Conservation (phyloP, 2,329 filamentous ascomycete species). For the Hymenoscyphus scutula region DNA sequence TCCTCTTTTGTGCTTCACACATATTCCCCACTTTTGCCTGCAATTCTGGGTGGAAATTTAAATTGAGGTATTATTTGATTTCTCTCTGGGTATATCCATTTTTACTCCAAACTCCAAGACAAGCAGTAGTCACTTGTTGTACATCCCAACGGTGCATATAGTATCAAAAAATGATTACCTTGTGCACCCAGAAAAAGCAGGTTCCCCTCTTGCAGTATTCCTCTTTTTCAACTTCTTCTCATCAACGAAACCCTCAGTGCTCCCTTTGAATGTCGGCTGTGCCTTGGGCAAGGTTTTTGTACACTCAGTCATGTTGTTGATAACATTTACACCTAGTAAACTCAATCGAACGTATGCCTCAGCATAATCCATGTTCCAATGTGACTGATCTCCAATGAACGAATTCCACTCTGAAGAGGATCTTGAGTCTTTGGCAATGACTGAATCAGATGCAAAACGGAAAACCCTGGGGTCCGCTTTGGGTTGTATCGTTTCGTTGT, state of each 20-base stretch:
- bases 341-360: constrained; percentile 53
- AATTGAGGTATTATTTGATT: too few relatives aligned
- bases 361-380: constrained; percentile 50
- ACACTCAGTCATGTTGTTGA: constrained; percentile 55
- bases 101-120: background rate
- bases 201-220: background rate
- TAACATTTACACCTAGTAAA: constrained; percentile 54
- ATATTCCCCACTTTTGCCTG: too few relatives aligned
- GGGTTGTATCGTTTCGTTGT: constrained; percentile 43
- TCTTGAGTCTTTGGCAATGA: constrained; percentile 17
- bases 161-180: background rate
- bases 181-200: background rate
- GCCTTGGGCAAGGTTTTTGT: constrained; percentile 48
- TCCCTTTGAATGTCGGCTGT: background rate
- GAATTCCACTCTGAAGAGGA: constrained; percentile 40
- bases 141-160: background rate
- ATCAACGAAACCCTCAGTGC: background rate
- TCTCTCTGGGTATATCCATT: too few relatives aligned
- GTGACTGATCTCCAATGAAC: constrained; percentile 39
- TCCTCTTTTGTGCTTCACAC: too few relatives aligned
- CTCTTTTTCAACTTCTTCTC: background rate
- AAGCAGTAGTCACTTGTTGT: background rate
- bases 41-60: too few relatives aligned
- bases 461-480: constrained; percentile 32
- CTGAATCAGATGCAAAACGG: constrained; percentile 15